A percentile compares a stretch with the other conserved stretches of the same genome.
Evolutionary conservation across 2,329 filamentous ascomycete species (phyloP).

Genomic region (Mycogone perniciosa): DNA sequence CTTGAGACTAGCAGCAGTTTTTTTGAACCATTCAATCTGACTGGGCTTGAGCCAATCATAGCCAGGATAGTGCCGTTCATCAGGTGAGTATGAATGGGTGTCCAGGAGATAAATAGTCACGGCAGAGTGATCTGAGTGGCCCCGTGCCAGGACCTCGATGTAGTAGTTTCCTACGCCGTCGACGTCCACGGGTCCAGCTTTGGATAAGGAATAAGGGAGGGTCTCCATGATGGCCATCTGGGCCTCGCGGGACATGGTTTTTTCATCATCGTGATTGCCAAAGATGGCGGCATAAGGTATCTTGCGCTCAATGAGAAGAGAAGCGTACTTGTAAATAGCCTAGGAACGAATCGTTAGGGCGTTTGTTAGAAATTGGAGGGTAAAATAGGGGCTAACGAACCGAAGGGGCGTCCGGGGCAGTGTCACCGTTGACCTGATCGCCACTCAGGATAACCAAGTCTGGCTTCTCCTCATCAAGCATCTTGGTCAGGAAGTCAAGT

Average conservation of each 20-base stretch:
- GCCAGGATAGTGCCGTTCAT: constrained; percentile 80
- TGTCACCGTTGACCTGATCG: constrained; percentile 93
- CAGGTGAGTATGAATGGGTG: constrained; percentile 84
- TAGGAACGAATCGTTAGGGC: constrained; percentile 26
- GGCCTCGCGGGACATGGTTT: constrained; percentile 64
- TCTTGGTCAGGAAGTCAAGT: constrained; percentile 74
- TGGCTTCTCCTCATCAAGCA: constrained; percentile 89
- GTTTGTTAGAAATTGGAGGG: neutral
- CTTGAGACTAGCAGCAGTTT: constrained; percentile 67
- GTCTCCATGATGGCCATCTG: constrained; percentile 84
- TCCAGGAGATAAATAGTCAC: constrained; percentile 93
- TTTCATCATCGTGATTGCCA: constrained; percentile 96
- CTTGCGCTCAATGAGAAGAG: constrained; percentile 75
- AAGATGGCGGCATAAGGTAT: constrained; percentile 94
- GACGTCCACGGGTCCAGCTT: constrained; percentile 72
- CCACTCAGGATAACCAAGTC: constrained; percentile 88
- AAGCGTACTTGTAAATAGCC: constrained; percentile 90
- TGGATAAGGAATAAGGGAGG: constrained; percentile 84
- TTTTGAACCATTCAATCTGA: constrained; percentile 92
- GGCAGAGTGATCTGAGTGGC: constrained; percentile 76
- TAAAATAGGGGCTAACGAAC: constrained; percentile 36
- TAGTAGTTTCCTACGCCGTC: constrained; percentile 94
- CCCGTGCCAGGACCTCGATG: constrained; percentile 79
- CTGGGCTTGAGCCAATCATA: constrained; percentile 96
- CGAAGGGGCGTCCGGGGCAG: constrained; percentile 82